Percentiles rank a stretch among this genome's conserved stretches.
phyloP scores from a whole-genome alignment of 805 yeast genomes.

The Sugiyamaella smithiae region DNA sequence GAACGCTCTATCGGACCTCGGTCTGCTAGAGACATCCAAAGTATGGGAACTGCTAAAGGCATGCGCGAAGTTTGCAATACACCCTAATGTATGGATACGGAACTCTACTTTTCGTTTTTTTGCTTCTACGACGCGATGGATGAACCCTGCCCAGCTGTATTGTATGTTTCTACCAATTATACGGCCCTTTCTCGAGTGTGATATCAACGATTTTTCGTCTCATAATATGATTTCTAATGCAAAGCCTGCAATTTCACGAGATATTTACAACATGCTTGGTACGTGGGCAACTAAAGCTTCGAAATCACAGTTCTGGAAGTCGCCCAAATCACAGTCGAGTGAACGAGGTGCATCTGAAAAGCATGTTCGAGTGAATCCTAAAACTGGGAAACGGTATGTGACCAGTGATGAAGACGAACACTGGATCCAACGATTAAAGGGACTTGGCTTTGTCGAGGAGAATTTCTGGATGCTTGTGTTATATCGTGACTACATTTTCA shows the following conservation, averaged over 20 bases:
- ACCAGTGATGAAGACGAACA: constrained; percentile 31
- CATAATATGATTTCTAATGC: constrained; percentile 63
- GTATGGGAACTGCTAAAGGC: constrained; percentile 54
- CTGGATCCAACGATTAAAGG: constrained; percentile 66
- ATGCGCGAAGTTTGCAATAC: constrained; percentile 60
- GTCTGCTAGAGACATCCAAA: constrained; percentile 49
- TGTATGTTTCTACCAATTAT: constrained; percentile 82
- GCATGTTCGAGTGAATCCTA: neutral
- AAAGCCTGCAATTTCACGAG: constrained; percentile 62
- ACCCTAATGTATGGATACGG: constrained; percentile 85
- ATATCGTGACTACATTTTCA: constrained; percentile 63
- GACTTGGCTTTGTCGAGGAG: constrained; percentile 67
- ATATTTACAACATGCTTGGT: constrained; percentile 59
- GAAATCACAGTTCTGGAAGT: constrained; percentile 79
- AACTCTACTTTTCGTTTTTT: constrained; percentile 63
- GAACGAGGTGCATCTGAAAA: neutral
- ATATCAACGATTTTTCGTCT: constrained; percentile 65
- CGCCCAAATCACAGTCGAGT: constrained; percentile 10
- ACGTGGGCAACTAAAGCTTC: constrained; percentile 69
- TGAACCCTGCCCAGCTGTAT: constrained; percentile 74
- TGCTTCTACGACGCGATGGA: constrained; percentile 56
- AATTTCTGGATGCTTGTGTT: constrained; percentile 83
- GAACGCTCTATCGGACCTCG: constrained; percentile 54
- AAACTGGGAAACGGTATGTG: constrained; percentile 6
- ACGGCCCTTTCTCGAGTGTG: constrained; percentile 72